A percentile compares a stretch with the other conserved stretches of the same genome.
These are phyloP conservation scores for Populus euphratica DNA, from an alignment of 345 rosid species.

Conservation along the genomic window DNA sequence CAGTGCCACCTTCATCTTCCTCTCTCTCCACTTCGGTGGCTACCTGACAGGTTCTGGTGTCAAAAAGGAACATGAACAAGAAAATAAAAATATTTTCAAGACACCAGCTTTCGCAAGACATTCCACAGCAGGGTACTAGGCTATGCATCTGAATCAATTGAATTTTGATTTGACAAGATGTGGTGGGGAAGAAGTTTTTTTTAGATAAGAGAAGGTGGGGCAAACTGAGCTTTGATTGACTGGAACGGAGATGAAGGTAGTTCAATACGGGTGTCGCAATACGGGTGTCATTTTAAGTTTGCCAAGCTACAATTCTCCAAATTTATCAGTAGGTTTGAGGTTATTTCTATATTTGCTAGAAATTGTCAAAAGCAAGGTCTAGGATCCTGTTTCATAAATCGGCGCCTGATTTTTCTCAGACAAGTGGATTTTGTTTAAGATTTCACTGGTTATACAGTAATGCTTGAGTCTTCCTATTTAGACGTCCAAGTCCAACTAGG, in stretches of 20 bases:
- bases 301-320: not conserved
- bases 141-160: not conserved
- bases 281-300: not conserved
- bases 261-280: not conserved
- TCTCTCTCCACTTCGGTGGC: slow-evolving; percentile 97
- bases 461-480: not conserved
- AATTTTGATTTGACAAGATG: not conserved
- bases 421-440: not conserved
- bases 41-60: slow-evolving; percentile 48
- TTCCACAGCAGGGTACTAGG: not conserved
- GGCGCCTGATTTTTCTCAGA: not conserved
- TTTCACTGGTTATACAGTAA: not conserved
- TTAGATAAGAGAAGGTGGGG: too few species aligned
- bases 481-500: not conserved
- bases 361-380: not conserved
- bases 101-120: not conserved
- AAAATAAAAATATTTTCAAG: not conserved
- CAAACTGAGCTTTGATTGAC: not conserved
- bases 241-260: not conserved
- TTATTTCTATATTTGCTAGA: not conserved
- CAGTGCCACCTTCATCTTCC: slow-evolving; percentile 95
- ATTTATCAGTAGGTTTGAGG: not conserved
- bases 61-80: slow-evolving; percentile 8
- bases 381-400: not conserved
- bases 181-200: not conserved